Conservation (phyloP, 129 eudicot species). For the Erigeron canadensis region DNA sequence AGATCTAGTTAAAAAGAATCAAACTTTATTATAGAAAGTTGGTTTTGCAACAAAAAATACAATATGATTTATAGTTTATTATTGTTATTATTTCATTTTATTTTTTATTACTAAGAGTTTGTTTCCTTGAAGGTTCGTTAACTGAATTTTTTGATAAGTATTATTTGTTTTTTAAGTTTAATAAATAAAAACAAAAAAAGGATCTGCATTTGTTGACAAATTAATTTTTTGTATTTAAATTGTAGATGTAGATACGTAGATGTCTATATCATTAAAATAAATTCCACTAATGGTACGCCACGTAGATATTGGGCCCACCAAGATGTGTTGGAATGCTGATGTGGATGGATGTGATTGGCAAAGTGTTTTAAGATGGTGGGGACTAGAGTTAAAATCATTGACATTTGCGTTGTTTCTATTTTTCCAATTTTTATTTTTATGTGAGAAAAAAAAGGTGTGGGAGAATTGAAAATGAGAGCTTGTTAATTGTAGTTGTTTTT, state of each 20-base stretch:
- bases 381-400: slow-evolving; percentile 22
- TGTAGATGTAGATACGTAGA: neutral
- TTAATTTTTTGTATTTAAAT: neutral
- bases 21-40: slow-evolving; percentile 7
- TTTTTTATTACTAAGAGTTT: no score
- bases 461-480: no score
- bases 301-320: neutral
- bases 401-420: neutral
- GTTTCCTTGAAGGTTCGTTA: slow-evolving; percentile 35
- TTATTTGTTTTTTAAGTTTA: no score
- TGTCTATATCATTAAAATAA: slow-evolving; percentile 4
- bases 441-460: no score
- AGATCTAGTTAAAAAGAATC: slow-evolving; percentile 15
- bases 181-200: no score
- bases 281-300: slow-evolving; percentile 14
- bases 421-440: no score
- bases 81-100: no score
- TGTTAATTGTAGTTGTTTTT: no score
- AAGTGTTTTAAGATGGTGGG: neutral
- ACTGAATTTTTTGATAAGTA: slow-evolving; percentile 7
- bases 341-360: slow-evolving; percentile 19
- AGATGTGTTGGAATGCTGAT: neutral
- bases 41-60: neutral
- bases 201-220: no score
- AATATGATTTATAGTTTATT: neutral